These are phyloP conservation scores for Penicillium sclerotigenum DNA, from an alignment of 2,329 filamentous ascomycete species.

Conservation along the genomic window DNA sequence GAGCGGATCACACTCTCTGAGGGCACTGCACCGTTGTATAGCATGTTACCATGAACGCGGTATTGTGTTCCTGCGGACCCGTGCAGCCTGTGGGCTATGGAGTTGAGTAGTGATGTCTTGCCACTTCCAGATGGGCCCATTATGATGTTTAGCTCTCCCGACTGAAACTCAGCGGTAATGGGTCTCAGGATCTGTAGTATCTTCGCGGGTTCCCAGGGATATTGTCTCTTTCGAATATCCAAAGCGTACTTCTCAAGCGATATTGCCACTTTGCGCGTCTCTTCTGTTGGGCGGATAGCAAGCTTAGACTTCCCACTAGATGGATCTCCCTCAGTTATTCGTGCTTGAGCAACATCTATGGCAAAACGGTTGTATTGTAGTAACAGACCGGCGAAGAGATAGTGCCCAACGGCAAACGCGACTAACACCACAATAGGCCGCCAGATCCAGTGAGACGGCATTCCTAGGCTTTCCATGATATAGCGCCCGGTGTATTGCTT, in stretches of 20 bases:
- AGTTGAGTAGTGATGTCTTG: constrained; percentile 71
- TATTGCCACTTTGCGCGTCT: constrained; percentile 62
- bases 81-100: constrained; percentile 66
- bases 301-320: constrained; percentile 71
- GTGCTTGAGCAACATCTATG: constrained; percentile 65
- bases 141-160: constrained; percentile 69
- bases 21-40: constrained; percentile 67
- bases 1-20: constrained; percentile 67
- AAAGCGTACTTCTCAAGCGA: constrained; percentile 63
- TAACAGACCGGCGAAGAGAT: constrained; percentile 58
- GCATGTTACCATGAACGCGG: constrained; percentile 58
- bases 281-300: constrained; percentile 50
- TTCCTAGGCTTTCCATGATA: constrained; percentile 66
- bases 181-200: constrained; percentile 59
- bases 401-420: constrained; percentile 63
- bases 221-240: constrained; percentile 59
- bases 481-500: constrained; percentile 66
- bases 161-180: constrained; percentile 63
- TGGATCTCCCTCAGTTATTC: constrained; percentile 57
- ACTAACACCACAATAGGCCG: constrained; percentile 63
- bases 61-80: constrained; percentile 63
- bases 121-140: constrained; percentile 78
- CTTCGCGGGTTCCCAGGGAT: constrained; percentile 46
- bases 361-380: constrained; percentile 64
- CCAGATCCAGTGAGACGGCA: constrained; percentile 65